Conservation (phyloP, 2,329 filamentous ascomycete genomes). For the Sphaerulina populicola region DNA sequence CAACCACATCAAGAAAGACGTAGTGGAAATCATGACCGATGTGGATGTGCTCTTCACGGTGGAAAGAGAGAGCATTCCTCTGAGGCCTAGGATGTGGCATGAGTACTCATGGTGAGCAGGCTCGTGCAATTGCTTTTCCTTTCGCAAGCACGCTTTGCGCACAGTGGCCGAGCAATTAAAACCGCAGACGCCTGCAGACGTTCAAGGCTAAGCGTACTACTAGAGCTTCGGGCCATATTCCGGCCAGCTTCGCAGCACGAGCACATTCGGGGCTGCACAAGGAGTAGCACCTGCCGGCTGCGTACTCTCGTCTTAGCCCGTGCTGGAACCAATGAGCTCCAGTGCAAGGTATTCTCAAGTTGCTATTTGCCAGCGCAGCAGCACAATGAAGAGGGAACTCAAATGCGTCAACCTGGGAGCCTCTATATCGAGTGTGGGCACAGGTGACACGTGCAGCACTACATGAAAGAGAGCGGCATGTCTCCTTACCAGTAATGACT, state of each 20-base stretch:
- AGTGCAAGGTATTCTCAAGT: neutral
- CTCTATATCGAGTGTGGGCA: neutral
- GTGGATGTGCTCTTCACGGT: conserved; percentile 43
- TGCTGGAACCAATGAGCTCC: neutral
- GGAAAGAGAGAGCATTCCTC: conserved; percentile 26
- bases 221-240: neutral
- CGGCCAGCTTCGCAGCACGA: neutral
- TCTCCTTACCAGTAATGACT: no score
- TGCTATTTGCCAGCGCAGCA: neutral
- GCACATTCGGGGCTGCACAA: neutral
- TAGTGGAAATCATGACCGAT: conserved; percentile 36
- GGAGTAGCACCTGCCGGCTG: neutral
- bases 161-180: no score
- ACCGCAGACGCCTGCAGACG: no score
- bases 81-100: conserved; percentile 6
- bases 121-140: no score
- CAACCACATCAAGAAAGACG: conserved; percentile 40
- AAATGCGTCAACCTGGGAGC: neutral
- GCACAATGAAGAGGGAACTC: neutral
- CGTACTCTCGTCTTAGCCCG: neutral
- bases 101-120: neutral
- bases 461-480: neutral
- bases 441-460: neutral
- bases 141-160: no score
- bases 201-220: neutral